Conservation (phyloP, 148 eudicot genomes). For the Rhododendron griersonianum region DNA sequence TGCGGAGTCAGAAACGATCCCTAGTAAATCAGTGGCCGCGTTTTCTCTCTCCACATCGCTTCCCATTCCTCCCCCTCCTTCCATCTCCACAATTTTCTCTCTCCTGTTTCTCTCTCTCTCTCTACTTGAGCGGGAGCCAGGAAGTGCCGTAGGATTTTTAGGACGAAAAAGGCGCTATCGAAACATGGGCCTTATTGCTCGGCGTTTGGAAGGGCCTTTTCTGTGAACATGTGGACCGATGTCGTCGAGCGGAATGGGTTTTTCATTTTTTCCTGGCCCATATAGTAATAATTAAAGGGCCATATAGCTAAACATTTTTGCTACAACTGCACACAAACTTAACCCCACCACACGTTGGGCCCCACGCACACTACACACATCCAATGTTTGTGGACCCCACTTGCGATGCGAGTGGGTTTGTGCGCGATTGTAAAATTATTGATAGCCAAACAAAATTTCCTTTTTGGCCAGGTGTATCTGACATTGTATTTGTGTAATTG, state of each 20-base stretch:
- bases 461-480: too few relatives aligned
- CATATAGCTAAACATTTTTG: too few relatives aligned
- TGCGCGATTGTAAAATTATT: too few relatives aligned
- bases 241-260: neutral
- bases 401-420: too few relatives aligned
- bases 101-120: neutral
- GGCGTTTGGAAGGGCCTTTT: neutral
- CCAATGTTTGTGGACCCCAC: too few relatives aligned
- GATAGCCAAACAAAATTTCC: too few relatives aligned
- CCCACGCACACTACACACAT: too few relatives aligned
- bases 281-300: too few relatives aligned
- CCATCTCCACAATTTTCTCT: neutral
- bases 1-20: conserved; percentile 72
- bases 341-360: too few relatives aligned
- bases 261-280: neutral
- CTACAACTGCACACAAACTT: too few relatives aligned
- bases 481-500: too few relatives aligned
- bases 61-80: conserved; percentile 28
- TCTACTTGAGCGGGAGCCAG: neutral
- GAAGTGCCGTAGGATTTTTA: neutral
- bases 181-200: neutral
- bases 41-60: conserved; percentile 39
- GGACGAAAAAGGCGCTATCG: neutral
- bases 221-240: neutral
- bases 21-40: conserved; percentile 46